Percentiles rank a stretch among this genome's conserved stretches.
Conservation (phyloP, 768 basidiomycete species). For the Psilocybe azurescens region DNA sequence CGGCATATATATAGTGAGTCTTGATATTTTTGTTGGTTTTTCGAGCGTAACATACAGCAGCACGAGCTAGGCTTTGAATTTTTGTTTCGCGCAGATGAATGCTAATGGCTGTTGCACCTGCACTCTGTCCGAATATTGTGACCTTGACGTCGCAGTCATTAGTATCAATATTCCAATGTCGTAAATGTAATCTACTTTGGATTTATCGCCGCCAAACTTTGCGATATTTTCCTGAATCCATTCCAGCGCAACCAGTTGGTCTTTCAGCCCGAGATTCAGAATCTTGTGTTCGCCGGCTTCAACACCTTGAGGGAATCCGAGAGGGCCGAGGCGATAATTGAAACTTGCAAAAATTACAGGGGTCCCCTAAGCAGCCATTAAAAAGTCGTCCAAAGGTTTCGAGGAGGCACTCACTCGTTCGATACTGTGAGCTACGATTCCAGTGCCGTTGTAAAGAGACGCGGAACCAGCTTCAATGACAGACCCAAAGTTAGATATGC, state of each 20-base stretch:
- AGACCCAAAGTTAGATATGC: neutral
- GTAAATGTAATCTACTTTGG: conserved; percentile 14
- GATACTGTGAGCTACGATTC: conserved; percentile 35
- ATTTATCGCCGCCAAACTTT: conserved; percentile 58
- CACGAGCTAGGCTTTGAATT: conserved; percentile 34
- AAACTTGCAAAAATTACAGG: conserved; percentile 43
- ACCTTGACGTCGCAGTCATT: conserved; percentile 32
- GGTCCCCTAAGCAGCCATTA: conserved; percentile 30
- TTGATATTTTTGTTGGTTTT: neutral
- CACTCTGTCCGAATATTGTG: conserved; percentile 54
- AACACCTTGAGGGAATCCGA: conserved; percentile 46
- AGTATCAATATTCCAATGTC: neutral
- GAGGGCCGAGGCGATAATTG: conserved; percentile 46
- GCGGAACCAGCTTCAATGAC: conserved; percentile 18
- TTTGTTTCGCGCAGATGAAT: conserved; percentile 39
- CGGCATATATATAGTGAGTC: no score
- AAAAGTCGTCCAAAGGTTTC: neutral
- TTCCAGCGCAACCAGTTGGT: conserved; percentile 45
- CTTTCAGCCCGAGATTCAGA: conserved; percentile 49
- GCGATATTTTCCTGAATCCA: conserved; percentile 65
- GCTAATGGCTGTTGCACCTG: conserved; percentile 47
- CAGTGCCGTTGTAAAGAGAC: conserved; percentile 31
- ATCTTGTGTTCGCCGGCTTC: conserved; percentile 25
- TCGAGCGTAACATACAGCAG: conserved; percentile 24
- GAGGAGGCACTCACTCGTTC: conserved; percentile 25